Base-by-base conservation (phyloP, 2,329 filamentous ascomycete genomes). In the Colletotrichum higginsianum region DNA sequence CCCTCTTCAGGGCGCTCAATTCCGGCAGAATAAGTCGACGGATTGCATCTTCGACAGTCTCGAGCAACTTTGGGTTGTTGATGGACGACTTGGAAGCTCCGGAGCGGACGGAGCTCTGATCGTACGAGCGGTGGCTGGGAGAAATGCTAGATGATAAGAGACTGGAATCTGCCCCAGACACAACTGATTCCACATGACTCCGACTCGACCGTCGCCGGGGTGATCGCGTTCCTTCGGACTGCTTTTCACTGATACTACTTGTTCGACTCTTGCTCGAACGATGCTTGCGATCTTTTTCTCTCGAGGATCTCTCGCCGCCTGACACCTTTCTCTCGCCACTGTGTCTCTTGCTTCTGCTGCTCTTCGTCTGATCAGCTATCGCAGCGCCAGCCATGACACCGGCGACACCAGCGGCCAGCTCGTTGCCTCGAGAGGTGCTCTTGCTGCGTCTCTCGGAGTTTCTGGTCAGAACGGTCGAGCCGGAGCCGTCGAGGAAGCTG, bases 11-110 rank as follows among this genome's bases (percentile, higher is more conserved):
- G 12, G 95, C 94, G 76, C 94, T 96, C 55, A 99, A 86, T 81
- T 99, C 96, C 0, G 96, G 96, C 3, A 99, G 84, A 64, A 98
- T 97, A 61, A 98, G 87, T 60, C 95, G 90, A 74, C 94, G 92
- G 78, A 98, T 97, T 16, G 95, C 95, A 82, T 98, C 95, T 82
- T 98, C 95, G 3, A 98, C 95, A 0, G 95, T 96, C 77, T 96
- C 94, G 2, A 98, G 87, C 2, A 98, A 84, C 79, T 94, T 96
- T 0, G 95, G 95, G 77, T 98, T 98, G 82, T 97, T 97, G 80
- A 97, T 94, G 0, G 94, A 96, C 3, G 94, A 94, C 30, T 84
- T 82, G 38, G 88, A 90, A 30, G 82, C 81, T 9, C 82, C 83
- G 0, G 86, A 88, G 66, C 84, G 85, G 71, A 85, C 80, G 44